These are phyloP conservation scores for Brassica nigra DNA, from an alignment of 345 rosid species.

Conservation along the genomic window DNA sequence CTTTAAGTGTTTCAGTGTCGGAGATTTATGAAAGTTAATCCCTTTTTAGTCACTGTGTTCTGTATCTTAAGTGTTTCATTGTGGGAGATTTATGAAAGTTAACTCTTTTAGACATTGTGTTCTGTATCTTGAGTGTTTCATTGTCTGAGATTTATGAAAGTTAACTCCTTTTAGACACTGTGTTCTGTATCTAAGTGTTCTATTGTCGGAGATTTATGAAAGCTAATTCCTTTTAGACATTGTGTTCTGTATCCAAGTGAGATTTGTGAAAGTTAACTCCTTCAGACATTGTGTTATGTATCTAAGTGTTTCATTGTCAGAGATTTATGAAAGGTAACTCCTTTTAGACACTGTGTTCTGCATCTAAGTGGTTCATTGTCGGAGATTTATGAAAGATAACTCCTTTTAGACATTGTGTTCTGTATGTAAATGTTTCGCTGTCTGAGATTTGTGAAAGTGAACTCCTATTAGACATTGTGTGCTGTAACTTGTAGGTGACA, in stretches of 20 bases:
- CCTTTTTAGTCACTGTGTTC: neutral
- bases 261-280: neutral
- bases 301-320: neutral
- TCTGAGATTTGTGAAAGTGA: neutral
- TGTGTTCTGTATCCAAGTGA: neutral
- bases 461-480: neutral
- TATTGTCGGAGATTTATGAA: neutral
- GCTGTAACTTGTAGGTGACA: slow-evolving; percentile 51
- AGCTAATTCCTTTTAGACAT: neutral
- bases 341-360: neutral
- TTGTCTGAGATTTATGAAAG: neutral
- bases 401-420: neutral
- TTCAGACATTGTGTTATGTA: neutral
- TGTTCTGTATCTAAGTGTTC: neutral
- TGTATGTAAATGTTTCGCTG: neutral
- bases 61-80: neutral
- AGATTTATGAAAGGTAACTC: neutral
- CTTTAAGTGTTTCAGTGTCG: neutral
- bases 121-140: neutral
- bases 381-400: neutral
- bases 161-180: neutral
- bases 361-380: neutral
- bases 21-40: neutral
- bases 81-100: neutral
- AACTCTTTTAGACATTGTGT: neutral